These are phyloP conservation scores for Spinacia oleracea DNA, from an alignment of 179 eudicot species.

Conservation along the genomic window DNA sequence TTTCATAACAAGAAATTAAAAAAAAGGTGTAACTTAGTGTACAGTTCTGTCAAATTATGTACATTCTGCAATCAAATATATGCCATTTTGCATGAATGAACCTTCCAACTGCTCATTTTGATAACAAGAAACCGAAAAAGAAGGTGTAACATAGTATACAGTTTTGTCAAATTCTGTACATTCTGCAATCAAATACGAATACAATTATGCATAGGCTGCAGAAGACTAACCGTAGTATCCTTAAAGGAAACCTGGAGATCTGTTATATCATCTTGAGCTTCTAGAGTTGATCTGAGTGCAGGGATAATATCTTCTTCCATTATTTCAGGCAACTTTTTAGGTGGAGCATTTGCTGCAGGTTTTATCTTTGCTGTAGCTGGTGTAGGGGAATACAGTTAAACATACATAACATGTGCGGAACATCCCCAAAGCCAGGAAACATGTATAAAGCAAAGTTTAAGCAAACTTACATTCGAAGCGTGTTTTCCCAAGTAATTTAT, in stretches of 20 bases:
- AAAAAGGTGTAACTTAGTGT: background rate
- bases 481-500: too few relatives aligned
- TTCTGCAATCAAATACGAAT: background rate
- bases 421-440: too few relatives aligned
- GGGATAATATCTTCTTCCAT: slow-evolving; percentile 93
- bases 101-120: slow-evolving; percentile 69
- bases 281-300: slow-evolving; percentile 55
- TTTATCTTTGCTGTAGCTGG: slow-evolving; percentile 34
- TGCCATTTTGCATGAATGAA: slow-evolving; percentile 63
- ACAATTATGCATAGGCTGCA: background rate
- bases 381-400: too few relatives aligned
- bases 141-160: background rate
- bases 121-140: background rate
- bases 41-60: background rate
- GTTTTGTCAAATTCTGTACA: background rate
- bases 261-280: slow-evolving; percentile 64
- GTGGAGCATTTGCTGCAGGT: slow-evolving; percentile 66
- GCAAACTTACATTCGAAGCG: too few relatives aligned
- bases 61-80: slow-evolving; percentile 6
- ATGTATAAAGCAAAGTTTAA: too few relatives aligned
- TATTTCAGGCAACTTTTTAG: slow-evolving; percentile 65
- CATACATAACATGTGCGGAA: too few relatives aligned
- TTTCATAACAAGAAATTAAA: background rate
- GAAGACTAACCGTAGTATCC: slow-evolving; percentile 58
- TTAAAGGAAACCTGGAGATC: slow-evolving; percentile 61